Evolutionary conservation across 228 moss, liverwort and hornwort species (phyloP), one percentile per base, ranked within the genome.

Genomic region (Sphagnum magellanicum): DNA sequence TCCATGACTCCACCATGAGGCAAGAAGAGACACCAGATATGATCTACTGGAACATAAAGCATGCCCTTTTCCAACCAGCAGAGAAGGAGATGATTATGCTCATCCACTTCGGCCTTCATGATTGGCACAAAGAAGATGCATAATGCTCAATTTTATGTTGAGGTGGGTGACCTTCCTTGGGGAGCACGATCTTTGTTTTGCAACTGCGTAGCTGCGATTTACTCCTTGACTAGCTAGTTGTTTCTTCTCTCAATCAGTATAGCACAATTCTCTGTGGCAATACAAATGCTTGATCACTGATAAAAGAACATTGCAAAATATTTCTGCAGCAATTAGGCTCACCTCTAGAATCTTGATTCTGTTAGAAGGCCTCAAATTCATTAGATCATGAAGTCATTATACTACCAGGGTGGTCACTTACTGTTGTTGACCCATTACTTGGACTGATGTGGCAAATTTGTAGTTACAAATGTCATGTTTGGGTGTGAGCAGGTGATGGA

Each of bases 61-160:
- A 98, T 70, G 90, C 98, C 7, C 94, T 98, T 65, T 98, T 98
- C 59, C 98, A 98, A 79, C 98, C 98, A 5, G 98, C 98, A 57
- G 98, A 98, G 85, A 98, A 98, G 82, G 98, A 98, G 77, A 93
- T 98, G 98, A 98, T 98, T 59, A 98, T 94, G 8, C 82, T 98
- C 60, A 83, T 98, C 3, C 98, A 98, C 77, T 98, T 98, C 64
- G 92, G 93, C 71, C 73, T 98, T 49, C 98, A 98, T 98, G 98
- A 94, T 98, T 48, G 98, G 98, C 53, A 98, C 91, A 68, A 98
- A 98, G 81, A 98, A 98, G 51, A 93, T 94, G 68, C 93, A 98
- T 71, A 94, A 98, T 74, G 98, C 93, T 64, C 98, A 98, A 71
- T 98, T 98, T 70, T 93, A 83, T 59, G 94, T 98, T 50, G 98